These are phyloP conservation scores for Beauveria varroae DNA, from an alignment of 2,329 filamentous ascomycete genomes.

Conservation along the genomic window DNA sequence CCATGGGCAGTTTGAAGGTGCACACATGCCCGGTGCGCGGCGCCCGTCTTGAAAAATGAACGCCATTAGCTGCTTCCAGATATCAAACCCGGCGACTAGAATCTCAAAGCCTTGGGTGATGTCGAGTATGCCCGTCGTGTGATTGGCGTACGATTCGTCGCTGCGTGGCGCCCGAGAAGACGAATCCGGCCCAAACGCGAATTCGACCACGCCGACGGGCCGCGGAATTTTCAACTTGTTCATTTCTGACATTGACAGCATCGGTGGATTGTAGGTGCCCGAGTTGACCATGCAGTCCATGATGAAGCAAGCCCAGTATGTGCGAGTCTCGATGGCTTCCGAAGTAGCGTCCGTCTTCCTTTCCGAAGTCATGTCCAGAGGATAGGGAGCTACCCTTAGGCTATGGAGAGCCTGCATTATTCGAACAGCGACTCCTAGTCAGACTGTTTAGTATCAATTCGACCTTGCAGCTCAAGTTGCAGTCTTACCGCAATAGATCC, in stretches of 20 bases:
- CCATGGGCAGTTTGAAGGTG: slow-evolving; percentile 33
- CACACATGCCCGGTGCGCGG: slow-evolving; percentile 31
- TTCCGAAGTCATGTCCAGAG: slow-evolving; percentile 19
- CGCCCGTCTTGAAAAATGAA: slow-evolving; percentile 36
- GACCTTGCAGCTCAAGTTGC: no score
- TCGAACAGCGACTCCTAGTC: slow-evolving; percentile 27
- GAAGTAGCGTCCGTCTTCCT: slow-evolving; percentile 16
- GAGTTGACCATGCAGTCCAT: slow-evolving; percentile 38
- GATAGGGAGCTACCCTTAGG: slow-evolving; percentile 20
- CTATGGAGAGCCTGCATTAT: slow-evolving; percentile 31
- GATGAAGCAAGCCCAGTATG: slow-evolving; percentile 39
- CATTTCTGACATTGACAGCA: slow-evolving; percentile 29
- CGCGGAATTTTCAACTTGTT: slow-evolving; percentile 24
- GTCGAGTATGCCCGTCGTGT: slow-evolving; percentile 16
- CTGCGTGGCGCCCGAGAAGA: slow-evolving; percentile 16
- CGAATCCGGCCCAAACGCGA: slow-evolving; percentile 28
- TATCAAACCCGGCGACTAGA: slow-evolving; percentile 35
- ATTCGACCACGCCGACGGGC: slow-evolving; percentile 28
- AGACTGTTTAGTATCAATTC: not conserved
- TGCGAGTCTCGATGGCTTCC: slow-evolving; percentile 28
- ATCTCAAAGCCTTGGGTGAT: slow-evolving; percentile 26
- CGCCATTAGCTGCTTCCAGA: slow-evolving; percentile 33
- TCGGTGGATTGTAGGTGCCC: slow-evolving; percentile 30
- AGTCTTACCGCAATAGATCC: slow-evolving; percentile 30
- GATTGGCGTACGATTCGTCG: slow-evolving; percentile 4